A percentile compares a stretch with the other conserved stretches of the same genome.
Conservation (phyloP, 106 monocot genomes). For the Dendrobium chrysotoxum region DNA sequence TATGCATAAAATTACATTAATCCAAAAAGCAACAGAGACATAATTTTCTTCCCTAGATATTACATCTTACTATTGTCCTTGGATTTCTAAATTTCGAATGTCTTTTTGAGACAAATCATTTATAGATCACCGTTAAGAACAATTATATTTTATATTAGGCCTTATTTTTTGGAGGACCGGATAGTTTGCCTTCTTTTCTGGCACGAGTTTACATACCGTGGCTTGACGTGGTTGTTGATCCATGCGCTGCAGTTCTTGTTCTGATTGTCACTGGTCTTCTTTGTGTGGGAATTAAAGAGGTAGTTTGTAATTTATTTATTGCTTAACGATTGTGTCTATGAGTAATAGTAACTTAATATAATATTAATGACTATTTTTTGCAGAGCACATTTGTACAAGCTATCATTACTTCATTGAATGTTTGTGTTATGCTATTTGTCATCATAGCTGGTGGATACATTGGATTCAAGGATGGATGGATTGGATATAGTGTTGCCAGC, state of each 20-base stretch:
- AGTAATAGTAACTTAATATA: slow-evolving; percentile 1
- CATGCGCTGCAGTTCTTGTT: slow-evolving; percentile 78
- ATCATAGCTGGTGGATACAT: slow-evolving; percentile 87
- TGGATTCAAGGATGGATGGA: slow-evolving; percentile 85
- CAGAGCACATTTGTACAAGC: slow-evolving; percentile 81
- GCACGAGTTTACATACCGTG: slow-evolving; percentile 54
- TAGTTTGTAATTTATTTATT: slow-evolving; percentile 12
- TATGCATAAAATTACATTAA: not conserved
- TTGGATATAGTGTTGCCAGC: slow-evolving; percentile 60
- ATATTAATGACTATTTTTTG: slow-evolving; percentile 11
- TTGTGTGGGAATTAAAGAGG: slow-evolving; percentile 91
- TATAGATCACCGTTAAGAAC: not conserved
- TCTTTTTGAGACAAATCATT: not conserved
- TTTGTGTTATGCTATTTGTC: slow-evolving; percentile 79
- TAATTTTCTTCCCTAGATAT: not conserved
- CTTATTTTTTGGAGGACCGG: slow-evolving; percentile 75
- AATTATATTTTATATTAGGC: slow-evolving; percentile 38
- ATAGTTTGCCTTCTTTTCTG: slow-evolving; percentile 61
- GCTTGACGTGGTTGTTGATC: slow-evolving; percentile 68
- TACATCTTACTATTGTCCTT: not conserved
- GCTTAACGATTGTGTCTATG: not conserved
- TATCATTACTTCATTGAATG: slow-evolving; percentile 58
- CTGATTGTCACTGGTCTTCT: slow-evolving; percentile 64
- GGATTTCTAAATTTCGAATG: not conserved
- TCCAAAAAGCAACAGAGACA: not conserved